phyloP scores from a whole-genome alignment of 805 yeast genomes.

The Schizosaccharomyces pombe region ASM294v3 CU329670.1:3354001-3354500 shows the following conservation, averaged over 20 bases:
- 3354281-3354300: no score
- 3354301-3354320: no score
- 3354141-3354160: background rate
- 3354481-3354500: background rate
- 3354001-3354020: conserved; percentile 19
- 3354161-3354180: no score
- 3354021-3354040: conserved; percentile 21
- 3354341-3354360: no score
- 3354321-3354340: no score
- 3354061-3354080: conserved; percentile 12
- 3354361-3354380: no score
- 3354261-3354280: no score
- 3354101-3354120: background rate
- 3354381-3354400: background rate
- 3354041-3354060: conserved; percentile 18
- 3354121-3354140: background rate
- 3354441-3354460: conserved; percentile 23
- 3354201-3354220: no score
- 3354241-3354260: no score
- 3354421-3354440: conserved; percentile 18
- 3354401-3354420: background rate
- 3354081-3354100: background rate
- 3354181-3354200: no score
- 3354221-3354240: no score
- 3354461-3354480: conserved; percentile 10